Conservation (phyloP, 192 early-diverging fungal species). For the Coemansia erecta region DNA sequence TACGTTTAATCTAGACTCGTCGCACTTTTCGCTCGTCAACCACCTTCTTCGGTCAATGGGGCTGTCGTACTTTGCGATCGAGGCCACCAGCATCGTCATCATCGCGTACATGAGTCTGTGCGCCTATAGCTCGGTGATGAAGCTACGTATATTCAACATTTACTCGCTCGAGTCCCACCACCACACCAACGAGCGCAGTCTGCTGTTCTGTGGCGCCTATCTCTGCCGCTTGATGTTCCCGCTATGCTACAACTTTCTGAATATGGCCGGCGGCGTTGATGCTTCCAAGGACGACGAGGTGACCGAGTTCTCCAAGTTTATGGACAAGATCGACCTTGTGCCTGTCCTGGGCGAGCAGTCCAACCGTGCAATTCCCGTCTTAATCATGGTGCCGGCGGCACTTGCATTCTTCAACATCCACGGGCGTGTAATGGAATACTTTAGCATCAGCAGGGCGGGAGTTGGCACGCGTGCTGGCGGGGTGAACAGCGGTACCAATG, state of each 20-base stretch:
- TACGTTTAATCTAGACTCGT: slow-evolving; percentile 72
- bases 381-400: slow-evolving; percentile 75
- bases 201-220: slow-evolving; percentile 92
- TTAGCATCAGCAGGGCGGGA: slow-evolving; percentile 36
- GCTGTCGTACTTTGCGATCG: slow-evolving; percentile 62
- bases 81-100: slow-evolving; percentile 62
- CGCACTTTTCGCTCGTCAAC: slow-evolving; percentile 72
- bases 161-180: slow-evolving; percentile 90
- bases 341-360: slow-evolving; percentile 86
- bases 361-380: slow-evolving; percentile 82
- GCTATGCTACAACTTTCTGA: slow-evolving; percentile 94
- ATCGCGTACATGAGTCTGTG: slow-evolving; percentile 91
- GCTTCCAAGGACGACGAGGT: slow-evolving; percentile 53
- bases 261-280: slow-evolving; percentile 50
- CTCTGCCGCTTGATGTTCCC: slow-evolving; percentile 82
- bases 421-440: slow-evolving; percentile 72
- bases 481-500: no score
- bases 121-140: slow-evolving; percentile 89
- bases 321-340: slow-evolving; percentile 83
- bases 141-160: slow-evolving; percentile 82
- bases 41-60: slow-evolving; percentile 58
- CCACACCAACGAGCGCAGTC: slow-evolving; percentile 85
- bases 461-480: slow-evolving; percentile 10
- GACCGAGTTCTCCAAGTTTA: slow-evolving; percentile 62
- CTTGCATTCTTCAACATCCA: slow-evolving; percentile 82